A percentile compares a stretch with the other conserved stretches of the same genome.
Evolutionary conservation across 176 grass and related monocot genomes (phyloP).

Genomic region (Oryza australiensis): DNA sequence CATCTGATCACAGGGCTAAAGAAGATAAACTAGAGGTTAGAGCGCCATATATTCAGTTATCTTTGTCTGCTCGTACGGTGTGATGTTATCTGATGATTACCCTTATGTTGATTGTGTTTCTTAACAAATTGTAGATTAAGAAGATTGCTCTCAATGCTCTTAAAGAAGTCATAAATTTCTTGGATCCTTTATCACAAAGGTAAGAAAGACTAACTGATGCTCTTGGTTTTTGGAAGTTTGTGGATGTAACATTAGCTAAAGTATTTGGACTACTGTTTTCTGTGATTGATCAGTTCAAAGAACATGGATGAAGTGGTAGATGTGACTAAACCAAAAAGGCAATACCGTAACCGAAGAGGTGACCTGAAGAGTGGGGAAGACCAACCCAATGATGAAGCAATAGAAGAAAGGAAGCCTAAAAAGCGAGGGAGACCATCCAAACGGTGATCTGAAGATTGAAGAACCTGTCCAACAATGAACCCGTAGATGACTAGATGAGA

Average conservation of each 20-base stretch:
- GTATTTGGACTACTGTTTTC: neutral
- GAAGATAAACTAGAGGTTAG: conserved; percentile 85
- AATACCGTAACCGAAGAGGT: neutral
- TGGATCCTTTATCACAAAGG: conserved; percentile 34
- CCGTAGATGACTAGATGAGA: neutral
- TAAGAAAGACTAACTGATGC: conserved; percentile 10
- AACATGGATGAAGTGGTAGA: neutral
- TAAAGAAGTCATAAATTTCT: conserved; percentile 37
- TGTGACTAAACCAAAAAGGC: neutral
- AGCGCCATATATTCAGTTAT: neutral
- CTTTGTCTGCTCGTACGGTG: neutral
- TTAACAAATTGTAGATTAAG: conserved; percentile 54
- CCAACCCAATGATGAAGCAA: neutral
- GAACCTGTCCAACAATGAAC: too few species aligned
- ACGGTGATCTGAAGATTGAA: neutral
- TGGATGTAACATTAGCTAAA: neutral
- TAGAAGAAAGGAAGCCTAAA: neutral
- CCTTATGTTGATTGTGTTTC: neutral
- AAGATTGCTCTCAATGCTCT: conserved; percentile 76
- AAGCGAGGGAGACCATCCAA: neutral
- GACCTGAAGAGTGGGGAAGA: neutral
- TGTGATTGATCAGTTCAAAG: conserved; percentile 11
- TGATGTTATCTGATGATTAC: neutral
- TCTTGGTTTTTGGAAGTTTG: neutral
- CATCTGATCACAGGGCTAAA: conserved; percentile 66